Evolutionary conservation across 345 rosid genomes (phyloP).

Genomic region (Hibiscus trionum): DNA sequence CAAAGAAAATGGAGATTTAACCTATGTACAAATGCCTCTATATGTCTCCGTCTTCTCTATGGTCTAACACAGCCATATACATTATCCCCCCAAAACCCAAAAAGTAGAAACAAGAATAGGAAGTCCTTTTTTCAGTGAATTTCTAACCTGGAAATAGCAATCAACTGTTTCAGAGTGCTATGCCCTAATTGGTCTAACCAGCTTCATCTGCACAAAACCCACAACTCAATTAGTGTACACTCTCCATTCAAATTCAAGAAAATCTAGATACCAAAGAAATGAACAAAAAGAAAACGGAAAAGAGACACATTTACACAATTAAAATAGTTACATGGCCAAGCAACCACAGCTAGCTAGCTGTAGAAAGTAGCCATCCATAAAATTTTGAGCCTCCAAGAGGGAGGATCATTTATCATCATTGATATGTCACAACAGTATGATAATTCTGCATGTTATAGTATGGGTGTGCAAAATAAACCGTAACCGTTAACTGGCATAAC

Average conservation of each 20-base stretch:
- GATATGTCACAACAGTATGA: not conserved
- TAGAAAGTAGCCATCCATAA: not conserved
- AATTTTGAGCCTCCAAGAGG: not conserved
- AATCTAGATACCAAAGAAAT: not conserved
- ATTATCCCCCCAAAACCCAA: constrained; percentile 37
- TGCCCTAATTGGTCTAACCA: constrained; percentile 17
- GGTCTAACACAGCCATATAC: constrained; percentile 39
- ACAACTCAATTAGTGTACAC: not conserved
- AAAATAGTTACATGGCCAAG: not conserved
- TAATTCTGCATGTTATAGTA: not conserved
- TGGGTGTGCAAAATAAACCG: too few relatives aligned
- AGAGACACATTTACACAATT: not conserved
- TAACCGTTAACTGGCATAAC: too few relatives aligned
- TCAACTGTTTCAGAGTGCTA: constrained; percentile 10
- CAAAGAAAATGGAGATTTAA: constrained; percentile 29
- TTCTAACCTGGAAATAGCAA: constrained; percentile 20
- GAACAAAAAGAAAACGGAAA: not conserved
- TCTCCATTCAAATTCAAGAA: not conserved
- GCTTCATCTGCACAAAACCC: constrained; percentile 24
- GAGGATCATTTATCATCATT: constrained; percentile 1
- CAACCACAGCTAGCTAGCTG: not conserved
- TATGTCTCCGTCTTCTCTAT: constrained; percentile 20
- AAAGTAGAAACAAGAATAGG: constrained; percentile 6
- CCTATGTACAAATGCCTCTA: constrained; percentile 65
- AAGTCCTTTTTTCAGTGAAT: not conserved